phyloP scores from a whole-genome alignment of 495 filamentous ascomycete genomes.

The Aspergillus bertholletiae region DNA sequence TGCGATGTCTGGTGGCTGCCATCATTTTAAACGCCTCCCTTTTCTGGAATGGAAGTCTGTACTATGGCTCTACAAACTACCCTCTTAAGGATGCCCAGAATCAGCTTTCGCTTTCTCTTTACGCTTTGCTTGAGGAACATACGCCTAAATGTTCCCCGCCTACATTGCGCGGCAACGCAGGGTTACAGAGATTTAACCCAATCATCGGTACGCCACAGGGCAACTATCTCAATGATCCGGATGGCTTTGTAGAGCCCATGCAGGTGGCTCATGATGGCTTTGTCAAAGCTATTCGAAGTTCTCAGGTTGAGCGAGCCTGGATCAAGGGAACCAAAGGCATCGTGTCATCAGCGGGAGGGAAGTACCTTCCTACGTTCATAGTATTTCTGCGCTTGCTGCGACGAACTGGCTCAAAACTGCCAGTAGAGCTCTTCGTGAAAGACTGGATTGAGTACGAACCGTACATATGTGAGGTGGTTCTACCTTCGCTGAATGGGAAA shows the following conservation, averaged over 20 bases:
- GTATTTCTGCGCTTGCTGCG: slow-evolving; percentile 44
- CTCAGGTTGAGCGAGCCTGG: slow-evolving; percentile 14
- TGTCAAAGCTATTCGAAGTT: slow-evolving; percentile 19
- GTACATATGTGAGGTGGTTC: slow-evolving; percentile 38
- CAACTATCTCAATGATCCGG: slow-evolving; percentile 14
- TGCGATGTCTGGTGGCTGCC: no score
- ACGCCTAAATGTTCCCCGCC: slow-evolving; percentile 15
- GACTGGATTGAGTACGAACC: slow-evolving; percentile 35
- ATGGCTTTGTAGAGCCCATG: slow-evolving; percentile 20
- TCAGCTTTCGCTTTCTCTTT: no score
- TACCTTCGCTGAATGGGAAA: slow-evolving; percentile 38
- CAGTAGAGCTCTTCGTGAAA: slow-evolving; percentile 49
- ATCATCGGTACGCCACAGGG: slow-evolving; percentile 8
- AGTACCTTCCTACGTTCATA: slow-evolving; percentile 31
- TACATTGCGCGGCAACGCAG: slow-evolving; percentile 4
- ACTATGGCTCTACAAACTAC: no score
- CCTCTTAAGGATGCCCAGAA: no score
- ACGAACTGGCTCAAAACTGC: slow-evolving; percentile 43
- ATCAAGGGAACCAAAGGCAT: slow-evolving; percentile 37
- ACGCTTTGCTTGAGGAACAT: slow-evolving; percentile 16
- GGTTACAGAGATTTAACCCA: slow-evolving; percentile 14
- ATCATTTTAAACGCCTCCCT: no score
- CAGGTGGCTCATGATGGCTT: slow-evolving; percentile 28
- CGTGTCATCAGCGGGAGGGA: slow-evolving; percentile 37
- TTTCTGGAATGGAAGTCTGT: no score